Evolutionary conservation across 2,329 filamentous ascomycete species (phyloP).

Genomic region (Dactylellina leptospora): DNA sequence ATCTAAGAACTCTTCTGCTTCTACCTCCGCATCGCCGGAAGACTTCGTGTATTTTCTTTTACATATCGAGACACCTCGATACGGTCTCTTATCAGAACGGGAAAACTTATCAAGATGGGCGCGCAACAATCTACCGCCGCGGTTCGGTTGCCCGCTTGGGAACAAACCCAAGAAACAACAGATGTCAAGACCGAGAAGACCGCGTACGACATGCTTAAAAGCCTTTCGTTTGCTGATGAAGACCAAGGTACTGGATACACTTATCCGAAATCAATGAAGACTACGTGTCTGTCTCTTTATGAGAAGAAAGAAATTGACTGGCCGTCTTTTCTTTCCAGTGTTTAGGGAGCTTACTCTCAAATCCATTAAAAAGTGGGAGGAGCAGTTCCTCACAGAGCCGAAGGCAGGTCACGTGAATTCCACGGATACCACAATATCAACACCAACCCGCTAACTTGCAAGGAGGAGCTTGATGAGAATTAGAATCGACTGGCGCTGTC

Average conservation of each 20-base stretch:
- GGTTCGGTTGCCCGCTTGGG: slow-evolving; percentile 17
- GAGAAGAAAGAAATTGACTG: not conserved
- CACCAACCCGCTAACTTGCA: not conserved
- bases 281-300: no score
- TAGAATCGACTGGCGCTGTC: slow-evolving; percentile 57
- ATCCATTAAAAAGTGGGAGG: slow-evolving; percentile 55
- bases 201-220: slow-evolving; percentile 32
- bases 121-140: slow-evolving; percentile 18
- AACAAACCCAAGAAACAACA: slow-evolving; percentile 1
- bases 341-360: slow-evolving; percentile 39
- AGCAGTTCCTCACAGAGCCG: slow-evolving; percentile 54
- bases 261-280: not conserved
- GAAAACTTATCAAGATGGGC: slow-evolving; percentile 25
- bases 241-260: slow-evolving; percentile 17
- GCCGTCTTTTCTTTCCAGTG: not conserved
- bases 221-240: slow-evolving; percentile 50
- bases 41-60: no score
- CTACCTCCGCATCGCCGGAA: no score
- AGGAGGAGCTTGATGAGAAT: not conserved
- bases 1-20: no score
- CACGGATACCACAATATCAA: slow-evolving; percentile 13
- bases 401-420: slow-evolving; percentile 51
- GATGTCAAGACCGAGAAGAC: slow-evolving; percentile 29
- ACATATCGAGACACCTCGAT: no score
- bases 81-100: no score